Evolutionary conservation across 306 rosid genomes (phyloP).

Genomic region (Medicago lupulina): DNA sequence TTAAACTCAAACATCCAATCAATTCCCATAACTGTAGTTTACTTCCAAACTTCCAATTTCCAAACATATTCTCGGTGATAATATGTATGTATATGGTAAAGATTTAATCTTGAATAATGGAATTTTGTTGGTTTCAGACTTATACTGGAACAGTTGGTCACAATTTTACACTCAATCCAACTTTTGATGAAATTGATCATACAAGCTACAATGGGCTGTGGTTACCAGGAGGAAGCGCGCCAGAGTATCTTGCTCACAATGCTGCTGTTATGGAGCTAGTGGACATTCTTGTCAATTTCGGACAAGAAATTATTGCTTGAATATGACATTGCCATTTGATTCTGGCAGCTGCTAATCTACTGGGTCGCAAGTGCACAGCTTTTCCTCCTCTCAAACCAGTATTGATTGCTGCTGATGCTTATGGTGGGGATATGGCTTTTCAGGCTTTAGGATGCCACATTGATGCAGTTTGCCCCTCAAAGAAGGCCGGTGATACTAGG

Average conservation of each 20-base stretch:
- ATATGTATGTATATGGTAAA: not conserved
- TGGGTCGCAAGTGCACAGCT: conserved; percentile 76
- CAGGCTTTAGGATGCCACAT: not conserved
- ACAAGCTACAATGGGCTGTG: conserved; percentile 74
- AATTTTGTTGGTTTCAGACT: conserved; percentile 54
- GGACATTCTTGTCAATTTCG: conserved; percentile 51
- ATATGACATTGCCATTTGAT: conserved; percentile 85
- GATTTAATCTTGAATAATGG: conserved; percentile 18
- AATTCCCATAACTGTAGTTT: conserved; percentile 4
- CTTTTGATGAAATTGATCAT: conserved; percentile 69
- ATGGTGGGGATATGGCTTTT: conserved; percentile 9
- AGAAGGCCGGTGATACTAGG: not conserved
- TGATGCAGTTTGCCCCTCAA: too few species aligned
- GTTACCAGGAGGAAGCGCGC: conserved; percentile 89
- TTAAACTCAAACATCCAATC: not conserved
- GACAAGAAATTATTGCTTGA: conserved; percentile 63
- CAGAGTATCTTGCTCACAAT: conserved; percentile 77
- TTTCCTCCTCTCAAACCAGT: conserved; percentile 61
- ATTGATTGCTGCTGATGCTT: conserved; percentile 75
- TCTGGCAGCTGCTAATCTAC: conserved; percentile 79
- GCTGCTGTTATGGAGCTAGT: conserved; percentile 60
- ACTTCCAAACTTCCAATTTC: conserved; percentile 16
- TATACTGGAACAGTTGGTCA: conserved; percentile 75
- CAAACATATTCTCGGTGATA: not conserved
- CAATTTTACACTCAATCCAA: conserved; percentile 80